A percentile compares a stretch with the other conserved stretches of the same genome.
phyloP scores from a whole-genome alignment of 1,139 yeast genomes.

The Protomyces inundatus region DNA sequence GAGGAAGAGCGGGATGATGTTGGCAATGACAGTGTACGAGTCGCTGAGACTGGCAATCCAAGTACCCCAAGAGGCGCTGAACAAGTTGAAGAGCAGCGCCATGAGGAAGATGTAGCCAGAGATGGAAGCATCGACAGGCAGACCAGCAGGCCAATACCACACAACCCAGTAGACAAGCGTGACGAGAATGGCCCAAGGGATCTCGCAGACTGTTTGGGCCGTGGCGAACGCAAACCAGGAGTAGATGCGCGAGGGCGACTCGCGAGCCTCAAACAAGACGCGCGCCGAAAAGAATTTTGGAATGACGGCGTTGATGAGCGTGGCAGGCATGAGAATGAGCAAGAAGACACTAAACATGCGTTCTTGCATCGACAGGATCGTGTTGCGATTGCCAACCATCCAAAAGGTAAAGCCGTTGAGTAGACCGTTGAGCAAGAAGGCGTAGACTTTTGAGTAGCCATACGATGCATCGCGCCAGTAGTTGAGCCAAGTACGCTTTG shows the following conservation, averaged over 20 bases:
- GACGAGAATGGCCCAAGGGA: constrained; percentile 53
- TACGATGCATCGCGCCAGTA: constrained; percentile 71
- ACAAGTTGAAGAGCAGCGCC: constrained; percentile 46
- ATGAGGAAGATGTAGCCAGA: constrained; percentile 53
- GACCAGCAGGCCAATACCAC: constrained; percentile 54
- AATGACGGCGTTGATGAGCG: constrained; percentile 54
- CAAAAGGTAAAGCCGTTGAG: constrained; percentile 54
- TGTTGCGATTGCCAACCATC: constrained; percentile 42
- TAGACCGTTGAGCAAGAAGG: constrained; percentile 48
- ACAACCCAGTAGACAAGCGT: constrained; percentile 51
- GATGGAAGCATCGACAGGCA: constrained; percentile 49
- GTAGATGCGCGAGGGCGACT: constrained; percentile 58
- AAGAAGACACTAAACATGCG: constrained; percentile 52
- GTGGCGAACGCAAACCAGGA: constrained; percentile 57
- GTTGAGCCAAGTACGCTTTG: constrained; percentile 53
- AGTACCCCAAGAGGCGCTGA: constrained; percentile 21
- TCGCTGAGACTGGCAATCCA: constrained; percentile 52
- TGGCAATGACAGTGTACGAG: constrained; percentile 57
- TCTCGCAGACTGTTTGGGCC: constrained; percentile 50
- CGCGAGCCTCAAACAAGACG: constrained; percentile 59
- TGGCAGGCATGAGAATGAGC: constrained; percentile 49
- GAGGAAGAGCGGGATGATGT: constrained; percentile 50
- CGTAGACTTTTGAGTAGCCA: constrained; percentile 59
- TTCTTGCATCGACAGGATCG: constrained; percentile 50
- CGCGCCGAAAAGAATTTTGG: constrained; percentile 45